Evolutionary conservation across 495 filamentous ascomycete genomes (phyloP).

Genomic region (Letharia lupina): DNA sequence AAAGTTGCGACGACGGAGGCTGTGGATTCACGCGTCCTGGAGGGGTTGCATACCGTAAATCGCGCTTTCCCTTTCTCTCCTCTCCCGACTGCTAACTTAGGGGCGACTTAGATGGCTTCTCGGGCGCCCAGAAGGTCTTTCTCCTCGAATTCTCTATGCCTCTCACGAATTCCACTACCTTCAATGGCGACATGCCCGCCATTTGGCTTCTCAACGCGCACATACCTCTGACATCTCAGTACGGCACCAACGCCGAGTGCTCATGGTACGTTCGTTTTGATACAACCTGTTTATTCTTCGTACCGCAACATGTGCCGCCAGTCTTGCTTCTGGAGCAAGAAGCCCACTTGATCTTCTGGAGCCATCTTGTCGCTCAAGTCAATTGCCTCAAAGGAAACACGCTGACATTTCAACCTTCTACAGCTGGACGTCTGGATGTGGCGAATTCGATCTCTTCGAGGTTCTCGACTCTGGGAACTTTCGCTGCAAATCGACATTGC

Average conservation of each 20-base stretch:
- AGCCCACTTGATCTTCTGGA: too few species aligned
- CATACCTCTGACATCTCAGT: slow-evolving; percentile 59
- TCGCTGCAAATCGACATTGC: slow-evolving; percentile 50
- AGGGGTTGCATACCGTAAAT: slow-evolving; percentile 54
- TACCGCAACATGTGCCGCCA: too few species aligned
- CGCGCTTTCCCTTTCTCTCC: neutral
- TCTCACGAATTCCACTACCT: slow-evolving; percentile 27
- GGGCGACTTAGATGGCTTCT: slow-evolving; percentile 51
- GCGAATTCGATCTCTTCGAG: slow-evolving; percentile 66
- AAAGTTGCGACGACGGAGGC: slow-evolving; percentile 41
- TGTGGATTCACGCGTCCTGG: slow-evolving; percentile 53
- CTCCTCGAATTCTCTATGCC: slow-evolving; percentile 65
- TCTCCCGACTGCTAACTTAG: slow-evolving; percentile 3
- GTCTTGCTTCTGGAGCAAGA: too few species aligned
- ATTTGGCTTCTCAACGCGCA: slow-evolving; percentile 64
- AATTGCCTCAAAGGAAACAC: too few species aligned
- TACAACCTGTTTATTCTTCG: too few species aligned
- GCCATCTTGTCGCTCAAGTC: too few species aligned
- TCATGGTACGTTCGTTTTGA: too few species aligned
- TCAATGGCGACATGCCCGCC: slow-evolving; percentile 52
- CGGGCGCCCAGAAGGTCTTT: slow-evolving; percentile 53
- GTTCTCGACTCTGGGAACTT: slow-evolving; percentile 43
- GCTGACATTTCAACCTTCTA: slow-evolving; percentile 23
- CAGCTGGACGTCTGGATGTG: slow-evolving; percentile 61
- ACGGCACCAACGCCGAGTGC: slow-evolving; percentile 46